phyloP scores from a whole-genome alignment of 495 filamentous ascomycete species.

The Aspergillus hancockii region DNA sequence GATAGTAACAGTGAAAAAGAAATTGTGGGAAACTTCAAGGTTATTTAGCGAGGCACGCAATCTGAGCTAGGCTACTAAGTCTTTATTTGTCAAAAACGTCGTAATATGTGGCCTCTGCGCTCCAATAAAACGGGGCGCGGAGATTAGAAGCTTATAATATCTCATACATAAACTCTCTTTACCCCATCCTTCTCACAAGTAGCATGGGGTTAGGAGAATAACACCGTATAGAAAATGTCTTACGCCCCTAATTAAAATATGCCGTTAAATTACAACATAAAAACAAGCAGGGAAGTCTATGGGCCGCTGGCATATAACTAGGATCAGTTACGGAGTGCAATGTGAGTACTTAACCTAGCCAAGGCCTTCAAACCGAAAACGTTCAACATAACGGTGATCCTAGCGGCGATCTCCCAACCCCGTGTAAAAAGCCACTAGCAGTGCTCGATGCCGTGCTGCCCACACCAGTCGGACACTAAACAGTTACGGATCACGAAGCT shows the following conservation, averaged over 20 bases:
- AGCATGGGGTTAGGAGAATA: not conserved
- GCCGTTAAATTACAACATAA: not conserved
- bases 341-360: not conserved
- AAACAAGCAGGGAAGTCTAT: not conserved
- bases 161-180: constrained; percentile 1
- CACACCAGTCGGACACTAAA: constrained; percentile 8
- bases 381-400: constrained; percentile 31
- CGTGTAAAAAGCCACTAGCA: constrained; percentile 19
- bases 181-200: not conserved
- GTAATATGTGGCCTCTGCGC: constrained; percentile 1
- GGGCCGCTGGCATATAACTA: not conserved
- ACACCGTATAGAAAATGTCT: not conserved
- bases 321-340: not conserved
- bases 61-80: constrained; percentile 5
- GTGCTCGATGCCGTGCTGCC: constrained; percentile 16
- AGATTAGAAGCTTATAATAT: constrained; percentile 4
- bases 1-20: constrained; percentile 10
- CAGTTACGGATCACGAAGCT: constrained; percentile 22
- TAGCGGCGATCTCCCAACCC: constrained; percentile 39
- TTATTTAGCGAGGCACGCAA: constrained; percentile 12
- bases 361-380: constrained; percentile 17
- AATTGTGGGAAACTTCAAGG: not conserved
- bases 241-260: too few relatives aligned
- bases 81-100: constrained; percentile 4
- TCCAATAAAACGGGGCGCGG: not conserved